phyloP scores from a whole-genome alignment of 495 filamentous ascomycete species.

The Tuber brumale region DNA sequence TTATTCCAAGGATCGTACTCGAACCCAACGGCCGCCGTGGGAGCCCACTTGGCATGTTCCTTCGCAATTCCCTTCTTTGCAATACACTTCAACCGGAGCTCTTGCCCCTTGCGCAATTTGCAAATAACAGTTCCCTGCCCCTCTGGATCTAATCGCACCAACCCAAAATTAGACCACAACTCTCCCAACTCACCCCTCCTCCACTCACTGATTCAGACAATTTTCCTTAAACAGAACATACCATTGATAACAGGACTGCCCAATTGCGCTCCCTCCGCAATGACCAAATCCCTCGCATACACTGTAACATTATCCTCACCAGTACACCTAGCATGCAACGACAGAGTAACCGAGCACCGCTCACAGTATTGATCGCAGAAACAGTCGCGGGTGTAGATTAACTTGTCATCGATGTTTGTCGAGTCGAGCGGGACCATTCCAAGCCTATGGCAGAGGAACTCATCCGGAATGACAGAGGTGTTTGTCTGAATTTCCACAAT shows the following conservation, averaged over 20 bases:
- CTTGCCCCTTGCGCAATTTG: constrained; percentile 81
- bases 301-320: constrained; percentile 79
- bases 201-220: background rate
- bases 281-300: constrained; percentile 76
- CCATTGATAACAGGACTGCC: constrained; percentile 75
- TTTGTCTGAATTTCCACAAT: constrained; percentile 87
- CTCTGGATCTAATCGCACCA: constrained; percentile 56
- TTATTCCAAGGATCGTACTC: constrained; percentile 98
- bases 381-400: constrained; percentile 89
- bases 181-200: constrained; percentile 11
- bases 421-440: constrained; percentile 85
- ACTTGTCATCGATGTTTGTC: constrained; percentile 69
- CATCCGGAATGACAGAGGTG: constrained; percentile 89
- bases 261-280: constrained; percentile 54
- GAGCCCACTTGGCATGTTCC: constrained; percentile 97
- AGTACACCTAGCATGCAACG: constrained; percentile 74
- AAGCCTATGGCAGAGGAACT: constrained; percentile 88
- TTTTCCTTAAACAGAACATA: constrained; percentile 4
- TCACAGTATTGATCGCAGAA: constrained; percentile 92
- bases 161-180: constrained; percentile 2
- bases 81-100: constrained; percentile 79
- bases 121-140: constrained; percentile 73
- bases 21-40: constrained; percentile 84
- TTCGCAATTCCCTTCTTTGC: constrained; percentile 98
- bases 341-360: constrained; percentile 75